A percentile compares a stretch with the other conserved stretches of the same genome.
phyloP scores from a whole-genome alignment of 2,329 filamentous ascomycete species.

The Aspergillus japonicus region DNA sequence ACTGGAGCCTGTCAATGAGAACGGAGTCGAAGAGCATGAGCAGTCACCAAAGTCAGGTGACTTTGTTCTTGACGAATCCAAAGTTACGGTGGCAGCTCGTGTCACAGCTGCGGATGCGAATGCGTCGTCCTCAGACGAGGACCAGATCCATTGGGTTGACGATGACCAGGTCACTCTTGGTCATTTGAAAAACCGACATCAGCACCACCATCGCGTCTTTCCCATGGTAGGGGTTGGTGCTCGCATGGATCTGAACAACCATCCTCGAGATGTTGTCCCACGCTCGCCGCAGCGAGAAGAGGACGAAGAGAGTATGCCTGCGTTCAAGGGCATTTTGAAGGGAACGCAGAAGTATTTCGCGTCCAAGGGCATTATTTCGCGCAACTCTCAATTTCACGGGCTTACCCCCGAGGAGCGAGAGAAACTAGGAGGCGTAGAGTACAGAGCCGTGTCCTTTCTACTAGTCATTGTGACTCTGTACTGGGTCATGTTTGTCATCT shows the following conservation, averaged over 20 bases:
- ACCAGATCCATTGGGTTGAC: slow-evolving; percentile 28
- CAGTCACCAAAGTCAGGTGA: background rate
- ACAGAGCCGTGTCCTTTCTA: slow-evolving; percentile 39
- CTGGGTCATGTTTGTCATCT: slow-evolving; percentile 46
- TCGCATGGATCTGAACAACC: slow-evolving; percentile 34
- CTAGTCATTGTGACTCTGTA: slow-evolving; percentile 45
- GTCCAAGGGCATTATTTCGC: slow-evolving; percentile 37
- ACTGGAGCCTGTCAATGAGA: background rate
- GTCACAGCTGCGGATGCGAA: slow-evolving; percentile 4
- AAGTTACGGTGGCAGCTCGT: slow-evolving; percentile 6
- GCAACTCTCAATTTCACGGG: slow-evolving; percentile 53
- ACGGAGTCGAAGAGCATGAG: background rate
- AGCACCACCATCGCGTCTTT: slow-evolving; percentile 30
- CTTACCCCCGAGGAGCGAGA: slow-evolving; percentile 45
- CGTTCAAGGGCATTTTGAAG: slow-evolving; percentile 25
- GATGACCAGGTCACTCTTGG: slow-evolving; percentile 32
- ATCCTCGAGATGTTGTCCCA: slow-evolving; percentile 31
- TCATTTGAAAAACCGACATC: slow-evolving; percentile 15
- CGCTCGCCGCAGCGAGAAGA: slow-evolving; percentile 12
- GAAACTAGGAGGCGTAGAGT: slow-evolving; percentile 45
- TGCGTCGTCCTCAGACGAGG: background rate
- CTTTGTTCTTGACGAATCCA: background rate
- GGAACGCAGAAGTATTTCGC: slow-evolving; percentile 33
- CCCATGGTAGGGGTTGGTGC: slow-evolving; percentile 38
- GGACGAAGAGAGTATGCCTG: slow-evolving; percentile 20